A percentile compares a stretch with the other conserved stretches of the same genome.
These are phyloP conservation scores for Stephania japonica DNA, from an alignment of 164 flowering plant species.

Conservation along the genomic window DNA sequence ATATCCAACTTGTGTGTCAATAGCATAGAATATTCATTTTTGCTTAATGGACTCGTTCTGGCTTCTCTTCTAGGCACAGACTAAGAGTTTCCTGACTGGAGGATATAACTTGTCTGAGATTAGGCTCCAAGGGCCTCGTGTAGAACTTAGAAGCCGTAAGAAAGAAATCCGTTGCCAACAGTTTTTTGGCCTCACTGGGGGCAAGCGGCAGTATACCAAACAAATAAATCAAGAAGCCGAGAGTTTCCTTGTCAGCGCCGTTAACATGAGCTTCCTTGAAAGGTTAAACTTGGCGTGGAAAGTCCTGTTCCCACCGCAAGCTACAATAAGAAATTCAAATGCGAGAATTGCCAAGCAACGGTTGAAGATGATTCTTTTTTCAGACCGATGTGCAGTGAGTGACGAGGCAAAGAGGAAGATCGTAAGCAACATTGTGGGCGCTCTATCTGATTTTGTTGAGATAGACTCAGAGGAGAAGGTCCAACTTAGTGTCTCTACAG, in stretches of 20 bases:
- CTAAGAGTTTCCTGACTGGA: constrained; percentile 33
- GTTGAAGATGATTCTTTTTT: constrained; percentile 92
- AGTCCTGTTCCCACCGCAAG: constrained; percentile 69
- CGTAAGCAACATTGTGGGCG: constrained; percentile 68
- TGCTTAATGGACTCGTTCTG: background rate
- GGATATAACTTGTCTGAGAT: constrained; percentile 26
- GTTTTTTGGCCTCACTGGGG: constrained; percentile 31
- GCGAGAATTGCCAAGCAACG: constrained; percentile 95
- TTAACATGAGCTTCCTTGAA: constrained; percentile 77
- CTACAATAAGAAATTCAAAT: constrained; percentile 53
- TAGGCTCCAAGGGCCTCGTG: constrained; percentile 27
- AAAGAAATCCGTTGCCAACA: constrained; percentile 21
- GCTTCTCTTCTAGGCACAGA: constrained; percentile 43
- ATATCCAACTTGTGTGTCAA: background rate
- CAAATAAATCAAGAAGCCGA: constrained; percentile 57
- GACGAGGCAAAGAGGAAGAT: constrained; percentile 89
- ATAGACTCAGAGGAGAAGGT: constrained; percentile 94
- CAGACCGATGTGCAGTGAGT: constrained; percentile 93
- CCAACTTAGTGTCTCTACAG: constrained; percentile 81
- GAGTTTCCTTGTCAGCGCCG: constrained; percentile 58
- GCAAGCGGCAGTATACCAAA: constrained; percentile 30
- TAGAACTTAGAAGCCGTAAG: constrained; percentile 17
- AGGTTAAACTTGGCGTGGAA: constrained; percentile 90
- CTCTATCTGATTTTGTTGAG: constrained; percentile 90
- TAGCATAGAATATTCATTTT: background rate